Conservation (phyloP, 2,329 filamentous ascomycete genomes). For the Escovopsis weberi region DNA sequence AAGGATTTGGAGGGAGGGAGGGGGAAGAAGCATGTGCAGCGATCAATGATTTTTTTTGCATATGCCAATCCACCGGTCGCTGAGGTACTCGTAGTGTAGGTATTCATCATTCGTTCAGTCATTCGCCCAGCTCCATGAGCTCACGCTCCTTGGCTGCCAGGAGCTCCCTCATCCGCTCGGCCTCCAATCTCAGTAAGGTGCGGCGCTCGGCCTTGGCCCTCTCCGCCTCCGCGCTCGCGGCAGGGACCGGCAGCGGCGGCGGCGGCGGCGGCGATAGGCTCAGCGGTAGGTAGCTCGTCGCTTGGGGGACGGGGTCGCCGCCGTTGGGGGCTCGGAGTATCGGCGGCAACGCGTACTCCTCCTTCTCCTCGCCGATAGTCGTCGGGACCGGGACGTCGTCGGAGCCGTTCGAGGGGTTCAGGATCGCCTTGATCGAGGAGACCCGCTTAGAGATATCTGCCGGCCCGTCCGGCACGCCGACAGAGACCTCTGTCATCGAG, state of each 20-base stretch:
- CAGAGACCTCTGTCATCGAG: conserved; percentile 39
- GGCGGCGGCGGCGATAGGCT: too few relatives aligned
- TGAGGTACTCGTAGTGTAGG: background rate
- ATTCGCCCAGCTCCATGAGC: conserved; percentile 27
- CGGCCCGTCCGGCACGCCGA: conserved; percentile 20
- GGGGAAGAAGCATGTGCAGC: too few relatives aligned
- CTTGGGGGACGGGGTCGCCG: too few relatives aligned
- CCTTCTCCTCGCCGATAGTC: conserved; percentile 20
- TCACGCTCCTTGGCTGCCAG: conserved; percentile 62
- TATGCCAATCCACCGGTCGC: background rate
- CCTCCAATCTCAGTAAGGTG: conserved; percentile 53
- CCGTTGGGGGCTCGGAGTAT: background rate
- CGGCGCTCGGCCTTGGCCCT: conserved; percentile 45
- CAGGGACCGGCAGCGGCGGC: conserved; percentile 3
- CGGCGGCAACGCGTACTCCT: conserved; percentile 26
- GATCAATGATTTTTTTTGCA: background rate
- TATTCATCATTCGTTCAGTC: conserved; percentile 13
- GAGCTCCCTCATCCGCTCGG: conserved; percentile 60
- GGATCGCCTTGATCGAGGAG: conserved; percentile 61
- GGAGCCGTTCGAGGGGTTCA: conserved; percentile 41
- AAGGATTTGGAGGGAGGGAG: too few relatives aligned
- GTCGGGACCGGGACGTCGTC: conserved; percentile 10
- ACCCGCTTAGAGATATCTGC: conserved; percentile 44
- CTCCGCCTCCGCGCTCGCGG: conserved; percentile 28
- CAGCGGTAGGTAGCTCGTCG: too few relatives aligned